Conservation (phyloP, 305 asterid genomes). For the Nicotiana rustica region DNA sequence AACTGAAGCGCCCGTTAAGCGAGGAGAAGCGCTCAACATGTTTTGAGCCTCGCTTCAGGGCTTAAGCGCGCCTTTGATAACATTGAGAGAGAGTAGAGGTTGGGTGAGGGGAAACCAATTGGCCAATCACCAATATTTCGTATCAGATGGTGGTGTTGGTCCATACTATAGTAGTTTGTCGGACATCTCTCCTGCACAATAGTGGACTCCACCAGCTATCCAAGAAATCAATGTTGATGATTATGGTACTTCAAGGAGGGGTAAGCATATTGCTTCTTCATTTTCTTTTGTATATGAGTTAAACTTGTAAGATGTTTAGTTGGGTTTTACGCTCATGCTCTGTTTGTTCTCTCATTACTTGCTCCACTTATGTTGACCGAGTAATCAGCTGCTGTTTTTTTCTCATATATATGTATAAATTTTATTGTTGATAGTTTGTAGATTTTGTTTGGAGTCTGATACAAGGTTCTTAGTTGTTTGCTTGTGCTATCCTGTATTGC, state of each 20-base stretch:
- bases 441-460: background rate
- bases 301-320: background rate
- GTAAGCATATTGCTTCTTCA: slow-evolving; percentile 45
- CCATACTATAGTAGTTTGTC: slow-evolving; percentile 86
- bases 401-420: too few relatives aligned
- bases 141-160: slow-evolving; percentile 72
- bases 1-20: too few relatives aligned
- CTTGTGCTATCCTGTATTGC: background rate
- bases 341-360: too few relatives aligned
- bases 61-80: too few relatives aligned
- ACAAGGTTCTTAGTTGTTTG: slow-evolving; percentile 8
- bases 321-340: background rate
- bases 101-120: slow-evolving; percentile 82
- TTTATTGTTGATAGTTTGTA: background rate
- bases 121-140: slow-evolving; percentile 64
- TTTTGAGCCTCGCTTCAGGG: too few relatives aligned
- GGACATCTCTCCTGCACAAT: slow-evolving; percentile 81
- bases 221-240: slow-evolving; percentile 88
- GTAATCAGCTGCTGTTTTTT: background rate
- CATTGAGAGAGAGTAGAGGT: slow-evolving; percentile 77
- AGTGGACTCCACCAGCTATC: slow-evolving; percentile 85
- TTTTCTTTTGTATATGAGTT: slow-evolving; percentile 21
- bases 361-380: background rate
- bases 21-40: too few relatives aligned
- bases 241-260: slow-evolving; percentile 71